Base-by-base conservation (phyloP, 345 rosid genomes). In the Citrus cavaleriei region DNA sequence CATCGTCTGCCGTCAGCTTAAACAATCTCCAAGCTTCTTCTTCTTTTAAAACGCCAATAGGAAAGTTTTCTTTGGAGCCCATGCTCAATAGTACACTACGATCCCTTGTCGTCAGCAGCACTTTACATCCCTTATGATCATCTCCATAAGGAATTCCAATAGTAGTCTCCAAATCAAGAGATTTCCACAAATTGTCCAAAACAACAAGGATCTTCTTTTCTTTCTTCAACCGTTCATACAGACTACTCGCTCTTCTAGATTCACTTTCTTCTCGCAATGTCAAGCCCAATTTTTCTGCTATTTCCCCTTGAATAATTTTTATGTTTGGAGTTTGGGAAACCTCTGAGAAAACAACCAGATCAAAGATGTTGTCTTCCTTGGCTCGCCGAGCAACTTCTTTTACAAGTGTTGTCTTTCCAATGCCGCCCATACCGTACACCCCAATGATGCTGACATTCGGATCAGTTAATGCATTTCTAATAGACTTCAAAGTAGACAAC, bases 391-490 rank as follows among this genome's bases (percentile, higher is more conserved):
- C 67, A 30, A 59, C 35, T 61, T 59, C 55, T 25, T 69, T 78
- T 32, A 12, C 64, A 42, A 42, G 14, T 10, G 49, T 10, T 13
- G 49, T 42, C 49, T 42, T 42, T 42, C 49, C 49, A 0, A 27
- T 78, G 38, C 28, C 67, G 4, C 14, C 49, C 49, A 42, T 42
- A 2, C 49, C 49, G 49, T 42, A 42, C 14, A 42, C 14, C 14
- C 78, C 4, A 57, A 81, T 72, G 25, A 57, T 55, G 54, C 42
- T 32, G 38, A 79, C 59, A n/a, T 22, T 80, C 34, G 72, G 65
- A 30, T 69, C 75, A 14, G 24, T 63, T 27, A 75, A 16, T 9
- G 73, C 75, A n/a, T 18, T 28, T 60, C 63, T 3, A 22, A 82
- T 58, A n/a, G 38, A 18, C 51, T 58, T 49, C 68, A 79, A 0